These are phyloP conservation scores for Fusarium haematococcum DNA, from an alignment of 2,329 filamentous ascomycete species.

Conservation along the genomic window DNA sequence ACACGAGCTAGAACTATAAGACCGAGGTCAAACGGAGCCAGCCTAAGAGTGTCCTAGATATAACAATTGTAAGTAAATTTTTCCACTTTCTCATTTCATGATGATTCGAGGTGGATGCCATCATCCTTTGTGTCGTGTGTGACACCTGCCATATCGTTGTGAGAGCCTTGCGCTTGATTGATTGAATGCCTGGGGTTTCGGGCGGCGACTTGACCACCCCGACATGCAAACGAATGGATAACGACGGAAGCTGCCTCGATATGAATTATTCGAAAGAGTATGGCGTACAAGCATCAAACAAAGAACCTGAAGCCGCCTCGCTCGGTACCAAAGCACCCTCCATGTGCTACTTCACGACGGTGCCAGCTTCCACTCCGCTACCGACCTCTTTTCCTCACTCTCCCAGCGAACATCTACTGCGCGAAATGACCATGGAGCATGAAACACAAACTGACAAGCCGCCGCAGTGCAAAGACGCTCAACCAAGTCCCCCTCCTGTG, in stretches of 20 bases:
- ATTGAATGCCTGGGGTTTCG: conserved; percentile 7
- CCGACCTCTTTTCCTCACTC: neutral
- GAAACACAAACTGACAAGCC: conserved; percentile 14
- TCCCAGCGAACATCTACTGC: neutral
- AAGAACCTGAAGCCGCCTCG: neutral
- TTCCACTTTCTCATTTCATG: neutral
- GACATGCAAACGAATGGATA: neutral
- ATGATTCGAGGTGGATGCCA: neutral
- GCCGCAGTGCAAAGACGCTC: conserved; percentile 11
- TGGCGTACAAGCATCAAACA: neutral
- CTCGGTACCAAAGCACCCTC: neutral
- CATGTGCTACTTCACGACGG: neutral
- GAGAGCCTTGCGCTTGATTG: neutral
- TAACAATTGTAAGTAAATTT: neutral
- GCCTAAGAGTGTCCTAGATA: neutral
- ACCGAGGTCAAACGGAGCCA: neutral
- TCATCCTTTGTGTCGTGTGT: neutral
- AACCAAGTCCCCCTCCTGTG: neutral
- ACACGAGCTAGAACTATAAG: neutral
- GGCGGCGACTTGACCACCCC: conserved; percentile 7
- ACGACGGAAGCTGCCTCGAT: neutral
- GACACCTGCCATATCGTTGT: neutral
- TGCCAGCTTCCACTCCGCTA: neutral
- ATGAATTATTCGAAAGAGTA: neutral
- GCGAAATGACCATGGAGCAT: conserved; percentile 3